Base-by-base conservation (phyloP, 371 early-diverging fungal species). In the Apophysomyces variabilis region DNA sequence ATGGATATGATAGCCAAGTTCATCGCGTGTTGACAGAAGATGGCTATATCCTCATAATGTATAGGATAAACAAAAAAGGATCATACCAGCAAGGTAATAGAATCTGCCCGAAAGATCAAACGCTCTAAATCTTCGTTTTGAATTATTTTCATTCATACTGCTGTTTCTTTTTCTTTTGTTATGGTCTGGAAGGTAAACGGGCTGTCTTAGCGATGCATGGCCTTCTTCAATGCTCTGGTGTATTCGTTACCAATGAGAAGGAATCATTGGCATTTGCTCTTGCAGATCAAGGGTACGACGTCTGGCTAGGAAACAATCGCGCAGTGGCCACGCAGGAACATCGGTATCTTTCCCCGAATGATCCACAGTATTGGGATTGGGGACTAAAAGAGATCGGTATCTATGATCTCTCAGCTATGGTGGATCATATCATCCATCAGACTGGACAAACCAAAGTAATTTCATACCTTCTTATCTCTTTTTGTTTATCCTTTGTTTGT, bases 191-290 rank as follows among this genome's bases (percentile, higher is more conserved):
- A 26, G 32, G 32, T 18, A 76, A 62, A 44, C 62, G n/a, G 12
- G 82, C 87, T 12, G 77, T 88, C 35, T 57, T 88, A 16, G 64
- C 87, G 7, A 80, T 84, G 45, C 89, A 88, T 70, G 88, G 88
- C 16, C 68, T 88, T n/a, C 85, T 88, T 62, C 88, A 88, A 67
- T 79, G 82, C 57, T 75, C 80, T 16, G 89, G 89, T 9, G 86
- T 78, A 4, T 88, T 83, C 73, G 72, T 85, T 11, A 62, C 82
- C 26, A 85, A 76, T 58, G 85, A 85, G 44, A 68, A 75, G 7
- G 41, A 69, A n/a, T 86, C 86, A 0, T 46, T 88, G 16, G 86
- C 85, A 12, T 88, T 85, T 70, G 71, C 68, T 45, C 69, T 88
- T 4, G 78, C 67, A 1, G 78, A 85, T 18, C 68, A 73, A 57